A percentile compares a stretch with the other conserved stretches of the same genome.
Conservation (phyloP, 1,284 basidiomycete species). For the Moesziomyces parantarcticus region DNA sequence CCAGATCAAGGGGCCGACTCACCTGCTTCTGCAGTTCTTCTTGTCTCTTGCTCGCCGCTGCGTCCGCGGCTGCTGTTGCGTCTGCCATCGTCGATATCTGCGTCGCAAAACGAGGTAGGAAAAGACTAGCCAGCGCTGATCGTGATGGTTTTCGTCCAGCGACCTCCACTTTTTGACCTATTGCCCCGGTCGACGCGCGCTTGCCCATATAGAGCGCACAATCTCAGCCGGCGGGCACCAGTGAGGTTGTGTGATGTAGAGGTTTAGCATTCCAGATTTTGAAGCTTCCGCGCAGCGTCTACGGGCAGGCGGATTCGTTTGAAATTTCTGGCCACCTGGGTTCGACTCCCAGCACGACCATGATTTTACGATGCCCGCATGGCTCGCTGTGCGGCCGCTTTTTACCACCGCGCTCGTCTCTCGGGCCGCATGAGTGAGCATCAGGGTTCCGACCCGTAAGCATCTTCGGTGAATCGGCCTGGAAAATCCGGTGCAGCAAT, state of each 20-base stretch:
- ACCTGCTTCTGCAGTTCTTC: not conserved
- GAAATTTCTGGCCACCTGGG: constrained; percentile 36
- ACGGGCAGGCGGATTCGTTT: not conserved
- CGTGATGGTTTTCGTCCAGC: too few species aligned
- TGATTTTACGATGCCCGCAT: not conserved
- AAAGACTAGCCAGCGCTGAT: too few species aligned
- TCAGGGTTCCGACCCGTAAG: too few species aligned
- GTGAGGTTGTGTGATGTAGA: constrained; percentile 31
- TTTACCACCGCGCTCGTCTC: not conserved
- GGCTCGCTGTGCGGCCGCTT: constrained; percentile 1
- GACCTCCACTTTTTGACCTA: not conserved
- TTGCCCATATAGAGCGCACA: not conserved
- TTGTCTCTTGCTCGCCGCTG: not conserved
- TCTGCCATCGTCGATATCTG: too few species aligned
- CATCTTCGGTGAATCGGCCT: too few species aligned
- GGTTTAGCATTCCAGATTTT: constrained; percentile 26
- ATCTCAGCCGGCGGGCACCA: constrained; percentile 2
- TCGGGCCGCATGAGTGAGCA: too few species aligned
- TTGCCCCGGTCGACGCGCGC: too few species aligned
- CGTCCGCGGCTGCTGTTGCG: too few species aligned
- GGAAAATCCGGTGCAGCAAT: too few species aligned
- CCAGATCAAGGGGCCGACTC: too few species aligned
- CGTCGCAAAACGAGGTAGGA: too few species aligned
- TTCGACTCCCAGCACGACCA: constrained; percentile 44
- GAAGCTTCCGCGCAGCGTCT: not conserved